Percentiles rank a stretch among this genome's conserved stretches.
Evolutionary conservation across 805 yeast species (phyloP).

Genomic region (Torulaspora gathmanii): DNA sequence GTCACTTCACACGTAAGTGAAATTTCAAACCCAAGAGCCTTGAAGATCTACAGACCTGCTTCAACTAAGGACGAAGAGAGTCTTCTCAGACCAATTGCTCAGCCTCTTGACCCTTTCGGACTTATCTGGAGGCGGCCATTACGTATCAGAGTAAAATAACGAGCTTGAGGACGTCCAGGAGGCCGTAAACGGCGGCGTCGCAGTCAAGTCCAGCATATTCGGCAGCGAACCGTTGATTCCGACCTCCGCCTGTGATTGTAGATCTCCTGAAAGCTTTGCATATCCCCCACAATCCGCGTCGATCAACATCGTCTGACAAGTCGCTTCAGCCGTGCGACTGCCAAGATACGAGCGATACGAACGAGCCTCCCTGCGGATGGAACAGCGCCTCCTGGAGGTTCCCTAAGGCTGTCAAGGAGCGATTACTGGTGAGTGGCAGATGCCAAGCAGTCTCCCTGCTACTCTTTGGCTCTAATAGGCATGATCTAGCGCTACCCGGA

Average conservation of each 20-base stretch:
- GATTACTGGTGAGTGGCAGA: no score
- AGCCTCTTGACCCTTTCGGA: neutral
- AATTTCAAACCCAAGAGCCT: no score
- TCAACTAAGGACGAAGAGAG: neutral
- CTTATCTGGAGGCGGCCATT: neutral
- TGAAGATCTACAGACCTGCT: neutral
- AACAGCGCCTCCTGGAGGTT: no score
- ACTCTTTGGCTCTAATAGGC: neutral
- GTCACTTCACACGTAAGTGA: no score
- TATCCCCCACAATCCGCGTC: neutral
- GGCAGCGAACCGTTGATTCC: no score
- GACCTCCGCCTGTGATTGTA: no score
- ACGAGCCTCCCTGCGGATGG: neutral
- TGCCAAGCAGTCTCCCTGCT: no score
- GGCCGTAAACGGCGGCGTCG: no score
- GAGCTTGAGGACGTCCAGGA: no score
- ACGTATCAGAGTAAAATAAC: no score
- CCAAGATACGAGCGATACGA: neutral
- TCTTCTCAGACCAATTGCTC: neutral
- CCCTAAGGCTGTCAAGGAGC: no score
- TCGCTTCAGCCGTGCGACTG: neutral
- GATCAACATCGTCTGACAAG: neutral
- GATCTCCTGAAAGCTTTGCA: neutral
- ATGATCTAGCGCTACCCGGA: conserved; percentile 6
- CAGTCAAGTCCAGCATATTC: no score